These are phyloP conservation scores for Epichloe scottii DNA, from an alignment of 2,329 filamentous ascomycete species.

Conservation along the genomic window DNA sequence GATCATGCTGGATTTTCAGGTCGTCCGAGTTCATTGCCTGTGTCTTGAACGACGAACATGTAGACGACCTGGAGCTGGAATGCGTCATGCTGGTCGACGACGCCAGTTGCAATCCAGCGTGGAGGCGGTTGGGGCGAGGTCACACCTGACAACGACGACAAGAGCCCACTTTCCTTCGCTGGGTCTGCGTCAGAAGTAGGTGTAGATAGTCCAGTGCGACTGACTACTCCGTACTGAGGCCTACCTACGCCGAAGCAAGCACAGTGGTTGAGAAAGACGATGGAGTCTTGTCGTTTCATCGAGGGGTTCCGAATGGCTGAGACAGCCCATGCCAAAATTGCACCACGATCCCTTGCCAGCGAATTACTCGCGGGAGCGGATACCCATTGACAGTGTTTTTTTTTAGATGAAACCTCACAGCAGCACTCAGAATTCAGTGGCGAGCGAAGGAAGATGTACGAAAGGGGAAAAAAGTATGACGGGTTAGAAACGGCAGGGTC, in stretches of 20 bases:
- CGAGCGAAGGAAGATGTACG: neutral
- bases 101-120: conserved; percentile 13
- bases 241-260: conserved; percentile 6
- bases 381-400: no score
- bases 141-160: conserved; percentile 2
- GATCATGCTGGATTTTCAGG: conserved; percentile 14
- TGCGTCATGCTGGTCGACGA: conserved; percentile 12
- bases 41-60: conserved; percentile 9
- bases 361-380: no score
- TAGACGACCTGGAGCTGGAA: conserved; percentile 15
- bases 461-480: neutral
- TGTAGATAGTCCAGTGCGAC: conserved; percentile 5
- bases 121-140: neutral
- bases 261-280: conserved; percentile 7
- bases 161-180: conserved; percentile 8
- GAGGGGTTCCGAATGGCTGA: conserved; percentile 10
- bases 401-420: neutral
- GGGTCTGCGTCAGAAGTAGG: conserved; percentile 3
- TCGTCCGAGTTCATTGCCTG: conserved; percentile 18
- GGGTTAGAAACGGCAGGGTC: neutral
- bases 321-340: conserved; percentile 8
- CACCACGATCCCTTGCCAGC: neutral
- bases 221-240: neutral
- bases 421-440: neutral
- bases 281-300: conserved; percentile 14